Percentiles rank a stretch among this genome's conserved stretches.
phyloP scores from a whole-genome alignment of 139 green algal genomes.

The Auxenochlorella protothecoides region DNA sequence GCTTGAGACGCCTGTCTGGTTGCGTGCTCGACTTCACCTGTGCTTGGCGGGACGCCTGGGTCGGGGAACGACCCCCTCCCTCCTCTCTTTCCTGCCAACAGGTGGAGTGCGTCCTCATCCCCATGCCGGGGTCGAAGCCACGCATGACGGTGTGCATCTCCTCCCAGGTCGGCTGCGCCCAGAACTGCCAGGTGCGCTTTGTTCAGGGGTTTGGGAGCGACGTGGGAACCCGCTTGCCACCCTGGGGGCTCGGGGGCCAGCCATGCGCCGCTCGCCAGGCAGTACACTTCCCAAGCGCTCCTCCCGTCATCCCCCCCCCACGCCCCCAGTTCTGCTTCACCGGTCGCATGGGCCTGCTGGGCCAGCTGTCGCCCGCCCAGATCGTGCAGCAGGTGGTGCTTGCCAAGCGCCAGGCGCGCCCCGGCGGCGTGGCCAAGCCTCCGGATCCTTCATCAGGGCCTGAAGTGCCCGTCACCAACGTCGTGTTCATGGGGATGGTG shows the following conservation, averaged over 20 bases:
- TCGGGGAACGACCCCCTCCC: not conserved
- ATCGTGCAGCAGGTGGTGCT: slow-evolving; percentile 66
- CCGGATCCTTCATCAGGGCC: not conserved
- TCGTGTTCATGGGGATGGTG: slow-evolving; percentile 82
- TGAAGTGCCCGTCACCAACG: slow-evolving; percentile 46
- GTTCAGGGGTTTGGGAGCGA: not conserved
- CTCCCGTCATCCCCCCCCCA: not conserved
- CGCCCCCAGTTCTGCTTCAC: slow-evolving; percentile 64
- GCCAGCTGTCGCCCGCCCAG: slow-evolving; percentile 59
- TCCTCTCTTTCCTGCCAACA: not conserved
- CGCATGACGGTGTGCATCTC: slow-evolving; percentile 69
- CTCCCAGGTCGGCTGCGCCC: slow-evolving; percentile 63
- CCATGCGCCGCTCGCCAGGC: not conserved
- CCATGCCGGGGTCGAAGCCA: slow-evolving; percentile 32
- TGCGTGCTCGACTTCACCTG: not conserved
- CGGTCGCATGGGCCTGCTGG: slow-evolving; percentile 60
- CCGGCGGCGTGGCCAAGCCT: not conserved
- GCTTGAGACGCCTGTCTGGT: not conserved
- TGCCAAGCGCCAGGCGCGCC: slow-evolving; percentile 28
- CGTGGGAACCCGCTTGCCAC: not conserved
- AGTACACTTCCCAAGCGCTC: not conserved
- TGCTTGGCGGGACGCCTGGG: slow-evolving; percentile 1
- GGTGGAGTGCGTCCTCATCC: slow-evolving; percentile 77
- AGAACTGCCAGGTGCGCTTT: slow-evolving; percentile 51
- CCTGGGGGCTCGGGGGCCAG: not conserved